These are phyloP conservation scores for Trypethelium eluteriae DNA, from an alignment of 495 filamentous ascomycete genomes.

Conservation along the genomic window DNA sequence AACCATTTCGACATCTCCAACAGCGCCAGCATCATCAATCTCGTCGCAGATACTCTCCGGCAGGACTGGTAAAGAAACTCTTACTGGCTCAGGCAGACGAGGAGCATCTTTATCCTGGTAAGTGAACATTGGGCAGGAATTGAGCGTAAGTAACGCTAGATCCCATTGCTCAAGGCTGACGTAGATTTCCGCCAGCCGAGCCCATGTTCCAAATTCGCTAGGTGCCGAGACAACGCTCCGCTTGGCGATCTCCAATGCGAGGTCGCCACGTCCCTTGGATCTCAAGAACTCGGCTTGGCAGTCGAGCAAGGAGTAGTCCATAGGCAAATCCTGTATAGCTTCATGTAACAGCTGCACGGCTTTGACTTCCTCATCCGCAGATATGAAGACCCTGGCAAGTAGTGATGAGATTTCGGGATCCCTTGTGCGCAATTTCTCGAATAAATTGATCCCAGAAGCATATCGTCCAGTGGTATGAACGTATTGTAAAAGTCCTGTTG, in stretches of 20 bases:
- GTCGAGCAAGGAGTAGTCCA: slow-evolving; percentile 93
- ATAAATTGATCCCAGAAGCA: slow-evolving; percentile 92
- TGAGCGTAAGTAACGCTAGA: slow-evolving; percentile 83
- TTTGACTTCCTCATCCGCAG: slow-evolving; percentile 92
- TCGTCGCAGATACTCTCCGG: slow-evolving; percentile 90
- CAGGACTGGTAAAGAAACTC: slow-evolving; percentile 76
- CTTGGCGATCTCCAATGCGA: slow-evolving; percentile 89
- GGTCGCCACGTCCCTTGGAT: slow-evolving; percentile 72
- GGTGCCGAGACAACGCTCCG: slow-evolving; percentile 88
- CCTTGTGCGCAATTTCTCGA: slow-evolving; percentile 84
- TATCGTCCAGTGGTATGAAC: slow-evolving; percentile 93
- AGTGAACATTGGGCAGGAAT: slow-evolving; percentile 99
- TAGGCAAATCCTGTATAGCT: slow-evolving; percentile 78
- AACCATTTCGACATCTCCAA: slow-evolving; percentile 65
- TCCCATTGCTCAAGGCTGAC: slow-evolving; percentile 91
- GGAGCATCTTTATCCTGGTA: slow-evolving; percentile 97
- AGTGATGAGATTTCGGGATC: slow-evolving; percentile 93
- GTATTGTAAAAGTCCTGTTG: slow-evolving; percentile 86
- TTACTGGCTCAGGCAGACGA: slow-evolving; percentile 81
- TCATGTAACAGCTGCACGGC: slow-evolving; percentile 83
- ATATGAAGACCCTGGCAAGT: slow-evolving; percentile 77
- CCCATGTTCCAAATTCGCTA: slow-evolving; percentile 96
- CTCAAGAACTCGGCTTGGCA: slow-evolving; percentile 89
- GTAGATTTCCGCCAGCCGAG: slow-evolving; percentile 84
- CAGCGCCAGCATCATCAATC: slow-evolving; percentile 80